Base-by-base conservation (phyloP, 192 early-diverging fungal genomes). In the Dispira simplex region DNA sequence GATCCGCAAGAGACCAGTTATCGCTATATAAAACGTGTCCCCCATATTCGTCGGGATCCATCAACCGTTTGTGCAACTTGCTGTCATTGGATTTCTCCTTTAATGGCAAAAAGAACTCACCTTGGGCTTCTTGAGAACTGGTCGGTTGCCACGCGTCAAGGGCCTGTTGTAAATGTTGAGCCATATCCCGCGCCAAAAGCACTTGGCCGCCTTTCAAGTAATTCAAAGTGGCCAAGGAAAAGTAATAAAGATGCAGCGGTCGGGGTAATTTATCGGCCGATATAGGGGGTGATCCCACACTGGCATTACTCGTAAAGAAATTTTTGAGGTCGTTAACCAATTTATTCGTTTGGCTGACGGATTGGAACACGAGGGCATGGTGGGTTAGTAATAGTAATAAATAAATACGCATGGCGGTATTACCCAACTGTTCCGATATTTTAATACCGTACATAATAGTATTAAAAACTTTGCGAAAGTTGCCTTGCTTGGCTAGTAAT, bases 381-480 rank as follows among this genome's bases (percentile, higher is more conserved):
- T 62, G 59, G 59, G 59, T n/a, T 25, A 62, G 1, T 21, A 62
- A n/a, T 8, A 62, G 2, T 9, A 62, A 46, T 11, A 44, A 39
- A 16, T 62, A 62, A n/a, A 62, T 62, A 10, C 28, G 44, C 25
- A 58, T 58, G 9, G 59, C 28, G 1, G 59, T 62, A 25, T 62
- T 62, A 16, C 59, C 44, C 8, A 46, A n/a, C 16, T 62, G 59
- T 45, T 62, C 59, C 20, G 59, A 62, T 18, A 45, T 21, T 25
- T 62, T 62, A 25, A 62, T 46, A 25, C 59, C 59, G 59, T 62
- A 62, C 59, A 62, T 62, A 18, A 45, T 45, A 46, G 46, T 62
- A 45, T 62, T 62, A 11, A 62, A 62, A 2, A 45, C 44, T 25
- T 44, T 25, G 28, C 59, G 59, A 39, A 46, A 45, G 32, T 62